phyloP scores from a whole-genome alignment of 73 alveolate species.

The Paramecium sexaurelia region DNA sequence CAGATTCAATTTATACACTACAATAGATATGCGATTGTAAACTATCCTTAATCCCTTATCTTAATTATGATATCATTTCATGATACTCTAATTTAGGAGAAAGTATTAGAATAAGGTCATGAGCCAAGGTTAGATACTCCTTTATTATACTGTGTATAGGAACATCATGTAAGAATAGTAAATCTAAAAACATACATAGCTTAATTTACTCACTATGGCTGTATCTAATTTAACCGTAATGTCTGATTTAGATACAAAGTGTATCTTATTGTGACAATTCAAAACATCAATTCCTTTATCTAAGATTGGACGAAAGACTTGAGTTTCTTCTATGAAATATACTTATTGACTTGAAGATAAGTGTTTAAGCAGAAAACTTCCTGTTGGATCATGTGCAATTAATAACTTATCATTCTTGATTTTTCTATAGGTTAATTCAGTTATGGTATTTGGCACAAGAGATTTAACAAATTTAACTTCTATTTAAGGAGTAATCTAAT shows the following conservation, averaged over 20 bases:
- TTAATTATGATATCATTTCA: not conserved
- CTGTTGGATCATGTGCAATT: conserved; percentile 42
- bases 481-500: not conserved
- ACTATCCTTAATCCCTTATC: not conserved
- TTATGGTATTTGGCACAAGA: not conserved
- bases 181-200: not conserved
- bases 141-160: not conserved
- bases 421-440: not conserved
- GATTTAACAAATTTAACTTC: conserved; percentile 1
- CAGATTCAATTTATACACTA: not conserved
- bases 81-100: not conserved
- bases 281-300: not conserved
- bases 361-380: conserved; percentile 37
- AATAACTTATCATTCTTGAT: not conserved
- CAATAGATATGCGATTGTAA: not conserved
- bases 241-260: not conserved
- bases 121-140: not conserved
- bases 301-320: not conserved
- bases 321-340: not conserved
- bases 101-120: not conserved
- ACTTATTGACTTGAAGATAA: not conserved
- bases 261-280: not conserved
- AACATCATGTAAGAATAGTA: not conserved
- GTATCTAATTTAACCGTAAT: conserved; percentile 2
- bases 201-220: conserved; percentile 22